phyloP scores from a whole-genome alignment of 2,329 filamentous ascomycete genomes.

The Chaetomium sp. region DNA sequence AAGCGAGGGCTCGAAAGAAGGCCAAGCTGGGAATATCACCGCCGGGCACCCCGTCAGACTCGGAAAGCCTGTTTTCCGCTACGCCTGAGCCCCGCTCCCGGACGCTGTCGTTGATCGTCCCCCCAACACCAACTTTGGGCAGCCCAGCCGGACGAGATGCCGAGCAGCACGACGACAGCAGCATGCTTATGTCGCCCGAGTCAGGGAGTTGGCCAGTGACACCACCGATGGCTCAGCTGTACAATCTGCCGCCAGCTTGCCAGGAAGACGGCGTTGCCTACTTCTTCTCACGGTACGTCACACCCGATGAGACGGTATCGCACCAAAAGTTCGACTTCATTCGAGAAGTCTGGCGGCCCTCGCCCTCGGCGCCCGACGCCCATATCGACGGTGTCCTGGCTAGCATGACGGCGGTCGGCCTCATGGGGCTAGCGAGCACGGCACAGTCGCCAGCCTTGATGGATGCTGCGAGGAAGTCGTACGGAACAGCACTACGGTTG shows the following conservation, averaged over 20 bases:
- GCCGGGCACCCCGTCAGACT: conserved; percentile 33
- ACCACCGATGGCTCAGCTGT: conserved; percentile 38
- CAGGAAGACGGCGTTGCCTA: conserved; percentile 51
- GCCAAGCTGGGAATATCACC: conserved; percentile 24
- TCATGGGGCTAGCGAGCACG: conserved; percentile 54
- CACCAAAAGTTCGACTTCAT: conserved; percentile 57
- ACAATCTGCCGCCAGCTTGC: conserved; percentile 41
- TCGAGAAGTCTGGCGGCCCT: conserved; percentile 55
- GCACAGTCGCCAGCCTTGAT: conserved; percentile 47
- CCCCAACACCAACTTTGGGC: conserved; percentile 25
- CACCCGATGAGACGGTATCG: conserved; percentile 48
- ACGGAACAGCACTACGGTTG: conserved; percentile 53
- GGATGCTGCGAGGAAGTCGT: conserved; percentile 53
- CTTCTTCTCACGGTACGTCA: conserved; percentile 56
- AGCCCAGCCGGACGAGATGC: conserved; percentile 22
- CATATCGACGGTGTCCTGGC: conserved; percentile 51
- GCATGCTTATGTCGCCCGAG: conserved; percentile 39
- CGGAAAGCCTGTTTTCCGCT: conserved; percentile 29
- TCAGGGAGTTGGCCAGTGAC: conserved; percentile 40
- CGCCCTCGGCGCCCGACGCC: conserved; percentile 38
- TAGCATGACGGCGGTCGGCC: conserved; percentile 57
- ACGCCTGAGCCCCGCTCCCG: conserved; percentile 34
- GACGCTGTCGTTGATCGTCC: conserved; percentile 31
- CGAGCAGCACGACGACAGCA: conserved; percentile 37
- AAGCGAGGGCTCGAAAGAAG: conserved; percentile 42